Base-by-base conservation (phyloP, 768 basidiomycete genomes). In the Suillus clintonianus region DNA sequence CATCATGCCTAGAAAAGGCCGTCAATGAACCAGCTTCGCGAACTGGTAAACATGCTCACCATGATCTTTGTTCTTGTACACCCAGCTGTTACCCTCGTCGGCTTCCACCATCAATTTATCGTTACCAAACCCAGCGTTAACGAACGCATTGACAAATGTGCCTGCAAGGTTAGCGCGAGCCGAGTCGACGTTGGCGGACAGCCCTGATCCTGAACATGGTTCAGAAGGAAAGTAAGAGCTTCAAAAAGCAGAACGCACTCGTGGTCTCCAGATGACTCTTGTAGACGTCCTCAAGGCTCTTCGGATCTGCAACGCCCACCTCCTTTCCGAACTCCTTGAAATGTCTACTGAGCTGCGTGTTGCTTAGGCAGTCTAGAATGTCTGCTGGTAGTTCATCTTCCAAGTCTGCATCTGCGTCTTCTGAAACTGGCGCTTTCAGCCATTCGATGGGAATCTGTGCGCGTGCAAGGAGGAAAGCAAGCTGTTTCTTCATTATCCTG, bases 11-110 rank as follows among this genome's bases (percentile, higher is more conserved):
- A 65, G 1, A 34, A 67, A 6, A 45, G 65, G 5, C 24, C 8
- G 36, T 59, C 22, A 64, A 53, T 17, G 58, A 27, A 24, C 36
- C 14, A 10, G 15, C 8, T 34, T 37, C 15, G 14, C 22, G 24
- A 30, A 48, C 17, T 11, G 43, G 58, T n/a, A 47, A 34, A 17
- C n/a, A 54, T 15, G 72, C 83, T 24, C 63, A 89, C 96, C 97
- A 66, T 97, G 94, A 60, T 98, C 97, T 79, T 99, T 99, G 82
- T 99, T 99, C 85, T 99, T 99, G 83, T 99, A 99, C 63, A 99
- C 94, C 95, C 95, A 99, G 70, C 94, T 96, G 76, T 88, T 93
- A 15, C 97, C 97, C 71, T 97, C 96, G 64, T 95, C 92, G 1
- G 95, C 97, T 72, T 90, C 91, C 6, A 96, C 95, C 94, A 99